Base-by-base conservation (phyloP, 257 asterid genomes). In the Striga asiatica region DNA sequence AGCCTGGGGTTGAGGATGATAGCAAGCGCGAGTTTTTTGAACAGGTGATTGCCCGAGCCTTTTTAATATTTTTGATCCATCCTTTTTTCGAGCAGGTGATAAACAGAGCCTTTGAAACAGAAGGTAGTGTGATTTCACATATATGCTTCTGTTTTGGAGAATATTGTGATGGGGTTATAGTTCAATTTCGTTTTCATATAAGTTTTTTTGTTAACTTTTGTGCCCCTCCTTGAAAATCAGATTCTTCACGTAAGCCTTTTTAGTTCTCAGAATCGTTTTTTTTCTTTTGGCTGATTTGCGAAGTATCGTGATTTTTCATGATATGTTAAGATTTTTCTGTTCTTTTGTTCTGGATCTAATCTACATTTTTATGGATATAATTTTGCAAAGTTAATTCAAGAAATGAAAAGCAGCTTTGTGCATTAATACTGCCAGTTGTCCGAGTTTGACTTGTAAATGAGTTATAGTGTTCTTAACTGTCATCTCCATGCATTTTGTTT, bases 1-100 rank as follows among this genome's bases (percentile, higher is more conserved):
- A 77, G 45, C 88, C 93, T 2, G 98, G 97, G 19, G 80, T 77
- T 49, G 82, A 91, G 21, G 98, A 84, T 65, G 81, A 82, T 9
- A 67, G 71, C 65, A 91, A 91, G 74, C 72, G 67, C 13, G 79
- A 84, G 10, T 78, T 87, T 61, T 82, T 91, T 42, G 81, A 87
- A 59, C 98, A 91, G 89, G 98, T 77, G 45, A 56, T 65, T 38
- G 9, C 24, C 18, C 1, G 2, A 8, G 17, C 5, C 21, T 29
- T 20, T 19, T 7, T 14, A 18, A 2, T 22, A 12, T 46, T 20
- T 45, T 27, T 51, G 52, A 17, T 55, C 18, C 49, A 2, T n/a
- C n/a, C n/a, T n/a, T n/a, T n/a, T n/a, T n/a, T n/a, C n/a, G n/a
- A n/a, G n/a, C n/a, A n/a, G n/a, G n/a, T n/a, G n/a, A n/a, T n/a